These are phyloP conservation scores for Geosiphon pyriformis DNA, from an alignment of 192 early-diverging fungal genomes.

Conservation along the genomic window DNA sequence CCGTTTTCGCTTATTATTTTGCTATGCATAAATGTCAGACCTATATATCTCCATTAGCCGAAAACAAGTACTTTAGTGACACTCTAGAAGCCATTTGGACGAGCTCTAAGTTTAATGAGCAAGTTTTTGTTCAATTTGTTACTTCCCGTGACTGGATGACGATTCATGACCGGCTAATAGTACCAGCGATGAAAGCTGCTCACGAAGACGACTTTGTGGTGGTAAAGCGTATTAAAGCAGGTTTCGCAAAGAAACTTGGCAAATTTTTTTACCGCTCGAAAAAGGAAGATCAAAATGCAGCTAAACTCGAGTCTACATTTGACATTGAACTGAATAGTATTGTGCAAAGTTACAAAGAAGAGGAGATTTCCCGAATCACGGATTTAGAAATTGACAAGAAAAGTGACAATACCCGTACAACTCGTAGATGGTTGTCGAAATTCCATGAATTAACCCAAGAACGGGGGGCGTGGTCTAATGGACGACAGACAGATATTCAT, in stretches of 20 bases:
- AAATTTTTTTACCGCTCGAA: background rate
- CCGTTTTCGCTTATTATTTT: conserved; percentile 17
- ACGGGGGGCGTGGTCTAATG: conserved; percentile 17
- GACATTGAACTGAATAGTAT: conserved; percentile 7
- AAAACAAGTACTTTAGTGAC: background rate
- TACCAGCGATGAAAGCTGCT: conserved; percentile 22
- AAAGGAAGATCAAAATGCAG: background rate
- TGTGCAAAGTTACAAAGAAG: conserved; percentile 5
- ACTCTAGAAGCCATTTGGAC: conserved; percentile 13
- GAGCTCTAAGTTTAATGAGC: background rate
- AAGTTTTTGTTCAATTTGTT: conserved; percentile 9
- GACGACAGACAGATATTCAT: conserved; percentile 13
- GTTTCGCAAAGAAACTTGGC: conserved; percentile 18
- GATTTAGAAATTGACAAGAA: conserved; percentile 18
- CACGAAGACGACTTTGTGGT: conserved; percentile 16
- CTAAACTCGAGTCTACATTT: conserved; percentile 11
- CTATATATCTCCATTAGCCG: conserved; percentile 1
- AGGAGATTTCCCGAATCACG: conserved; percentile 9
- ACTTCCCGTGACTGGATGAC: conserved; percentile 20
- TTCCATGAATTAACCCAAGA: conserved; percentile 27
- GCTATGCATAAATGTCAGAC: conserved; percentile 12
- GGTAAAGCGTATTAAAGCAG: conserved; percentile 1
- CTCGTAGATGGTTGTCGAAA: conserved; percentile 19
- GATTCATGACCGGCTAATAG: conserved; percentile 7
- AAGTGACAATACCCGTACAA: conserved; percentile 14